phyloP scores from a whole-genome alignment of 331 rosid genomes.

The Acacia concinna region DNA sequence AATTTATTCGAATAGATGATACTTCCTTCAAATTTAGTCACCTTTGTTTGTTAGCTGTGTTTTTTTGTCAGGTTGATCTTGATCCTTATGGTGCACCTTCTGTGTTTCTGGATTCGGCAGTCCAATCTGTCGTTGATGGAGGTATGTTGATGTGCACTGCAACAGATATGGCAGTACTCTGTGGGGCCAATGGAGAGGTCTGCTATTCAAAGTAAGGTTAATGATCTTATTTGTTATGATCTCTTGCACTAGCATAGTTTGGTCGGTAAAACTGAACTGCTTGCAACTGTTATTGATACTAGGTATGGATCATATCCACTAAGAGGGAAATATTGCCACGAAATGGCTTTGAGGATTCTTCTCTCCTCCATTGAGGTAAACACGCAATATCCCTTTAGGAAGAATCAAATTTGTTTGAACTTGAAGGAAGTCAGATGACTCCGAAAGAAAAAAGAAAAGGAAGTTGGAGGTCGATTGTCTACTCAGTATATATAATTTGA shows the following conservation, averaged over 20 bases:
- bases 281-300: constrained; percentile 30
- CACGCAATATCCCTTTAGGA: neutral
- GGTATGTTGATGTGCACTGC: constrained; percentile 98
- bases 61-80: constrained; percentile 83
- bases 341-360: constrained; percentile 97
- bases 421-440: neutral
- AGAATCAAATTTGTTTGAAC: neutral
- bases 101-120: constrained; percentile 91
- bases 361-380: constrained; percentile 93
- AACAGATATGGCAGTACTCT: constrained; percentile 96
- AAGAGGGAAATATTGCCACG: constrained; percentile 94
- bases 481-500: neutral
- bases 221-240: constrained; percentile 22
- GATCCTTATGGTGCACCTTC: constrained; percentile 99
- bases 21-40: constrained; percentile 22
- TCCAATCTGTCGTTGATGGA: constrained; percentile 94
- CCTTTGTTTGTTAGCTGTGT: constrained; percentile 9
- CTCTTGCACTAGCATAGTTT: constrained; percentile 23
- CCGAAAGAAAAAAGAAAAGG: neutral
- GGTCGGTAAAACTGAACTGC: constrained; percentile 18
- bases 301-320: constrained; percentile 95
- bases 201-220: constrained; percentile 92
- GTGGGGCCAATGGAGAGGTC: constrained; percentile 98
- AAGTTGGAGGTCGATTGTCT: neutral
- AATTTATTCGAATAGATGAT: neutral